phyloP scores from a whole-genome alignment of 345 rosid species.

The Gossypium ekmanianum region DNA sequence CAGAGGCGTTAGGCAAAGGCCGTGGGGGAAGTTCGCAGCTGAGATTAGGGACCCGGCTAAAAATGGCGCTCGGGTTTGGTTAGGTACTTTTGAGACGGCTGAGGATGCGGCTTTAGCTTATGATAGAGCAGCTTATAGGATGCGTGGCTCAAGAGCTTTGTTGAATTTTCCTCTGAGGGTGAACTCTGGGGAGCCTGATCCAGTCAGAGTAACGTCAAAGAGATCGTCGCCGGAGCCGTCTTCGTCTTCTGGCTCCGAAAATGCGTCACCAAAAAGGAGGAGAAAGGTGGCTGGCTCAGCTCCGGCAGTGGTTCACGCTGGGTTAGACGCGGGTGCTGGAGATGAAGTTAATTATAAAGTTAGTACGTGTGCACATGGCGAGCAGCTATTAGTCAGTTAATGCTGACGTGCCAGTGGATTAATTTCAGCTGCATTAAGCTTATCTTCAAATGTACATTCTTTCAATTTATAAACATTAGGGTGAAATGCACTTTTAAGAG shows the following conservation, averaged over 20 bases:
- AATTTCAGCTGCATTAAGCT: neutral
- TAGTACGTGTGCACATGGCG: constrained; percentile 32
- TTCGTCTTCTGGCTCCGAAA: constrained; percentile 38
- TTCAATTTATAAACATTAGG: neutral
- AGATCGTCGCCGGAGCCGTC: constrained; percentile 54
- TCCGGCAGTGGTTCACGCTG: constrained; percentile 22
- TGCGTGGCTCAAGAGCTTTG: constrained; percentile 91
- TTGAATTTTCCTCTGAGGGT: constrained; percentile 84
- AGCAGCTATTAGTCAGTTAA: constrained; percentile 30
- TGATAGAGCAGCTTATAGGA: constrained; percentile 84
- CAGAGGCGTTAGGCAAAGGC: constrained; percentile 93
- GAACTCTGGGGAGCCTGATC: constrained; percentile 93
- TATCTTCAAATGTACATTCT: neutral
- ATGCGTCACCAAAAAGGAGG: constrained; percentile 53
- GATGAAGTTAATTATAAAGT: constrained; percentile 23
- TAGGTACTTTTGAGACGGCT: constrained; percentile 94
- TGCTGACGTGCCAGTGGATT: constrained; percentile 6
- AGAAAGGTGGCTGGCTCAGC: constrained; percentile 33
- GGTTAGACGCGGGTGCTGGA: constrained; percentile 24
- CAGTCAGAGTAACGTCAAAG: constrained; percentile 80
- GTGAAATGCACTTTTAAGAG: neutral
- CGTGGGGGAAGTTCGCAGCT: constrained; percentile 99
- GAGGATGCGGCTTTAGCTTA: constrained; percentile 98
- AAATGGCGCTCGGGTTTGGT: constrained; percentile 97
- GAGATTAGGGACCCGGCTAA: constrained; percentile 98